Evolutionary conservation across 441 rosid genomes (phyloP).

Genomic region (Adansonia madagascariensis): DNA sequence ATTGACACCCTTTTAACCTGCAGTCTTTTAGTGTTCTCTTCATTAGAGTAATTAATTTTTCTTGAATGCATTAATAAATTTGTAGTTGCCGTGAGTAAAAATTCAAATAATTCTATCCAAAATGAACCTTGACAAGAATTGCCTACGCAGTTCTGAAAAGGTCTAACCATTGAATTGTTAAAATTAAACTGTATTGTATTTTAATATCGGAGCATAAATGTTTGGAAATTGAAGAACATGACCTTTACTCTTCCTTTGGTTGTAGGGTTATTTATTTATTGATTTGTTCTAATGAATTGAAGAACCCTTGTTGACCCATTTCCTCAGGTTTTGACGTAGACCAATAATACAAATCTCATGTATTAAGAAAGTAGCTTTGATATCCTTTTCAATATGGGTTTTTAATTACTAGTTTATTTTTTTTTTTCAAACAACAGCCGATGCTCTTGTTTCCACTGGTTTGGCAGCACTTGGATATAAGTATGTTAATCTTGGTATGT

Average conservation of each 20-base stretch:
- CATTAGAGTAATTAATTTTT: too few relatives aligned
- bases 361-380: neutral
- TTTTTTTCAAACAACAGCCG: conserved; percentile 41
- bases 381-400: conserved; percentile 8
- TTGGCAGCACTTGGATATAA: conserved; percentile 51
- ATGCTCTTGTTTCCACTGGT: conserved; percentile 55
- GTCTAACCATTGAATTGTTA: conserved; percentile 22
- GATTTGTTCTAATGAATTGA: neutral
- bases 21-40: too few relatives aligned
- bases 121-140: neutral
- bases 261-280: neutral
- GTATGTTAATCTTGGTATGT: conserved; percentile 55
- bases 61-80: too few relatives aligned
- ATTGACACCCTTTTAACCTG: neutral
- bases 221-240: neutral
- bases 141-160: conserved; percentile 19
- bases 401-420: conserved; percentile 6
- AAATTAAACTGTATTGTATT: neutral
- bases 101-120: neutral
- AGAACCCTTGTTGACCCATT: neutral
- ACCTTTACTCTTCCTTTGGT: neutral
- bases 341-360: neutral
- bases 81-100: too few relatives aligned
- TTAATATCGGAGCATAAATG: neutral
- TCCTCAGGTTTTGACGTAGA: neutral